phyloP scores from a whole-genome alignment of 768 basidiomycete species.

The Cystofilobasidium macerans region DNA sequence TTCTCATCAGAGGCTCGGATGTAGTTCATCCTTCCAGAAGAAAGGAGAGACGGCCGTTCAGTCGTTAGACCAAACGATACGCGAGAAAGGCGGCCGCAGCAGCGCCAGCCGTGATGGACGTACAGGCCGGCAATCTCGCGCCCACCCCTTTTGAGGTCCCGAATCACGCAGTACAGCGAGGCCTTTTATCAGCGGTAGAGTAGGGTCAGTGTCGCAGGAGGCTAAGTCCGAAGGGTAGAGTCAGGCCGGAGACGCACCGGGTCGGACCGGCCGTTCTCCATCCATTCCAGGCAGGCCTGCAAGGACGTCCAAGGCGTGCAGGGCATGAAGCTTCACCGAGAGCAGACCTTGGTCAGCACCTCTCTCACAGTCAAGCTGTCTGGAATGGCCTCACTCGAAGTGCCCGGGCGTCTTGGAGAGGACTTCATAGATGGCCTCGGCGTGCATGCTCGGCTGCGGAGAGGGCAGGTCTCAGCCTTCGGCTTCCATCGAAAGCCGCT shows the following conservation, averaged over 20 bases:
- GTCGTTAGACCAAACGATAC: too few species aligned
- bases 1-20: slow-evolving; percentile 4
- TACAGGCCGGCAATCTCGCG: slow-evolving; percentile 15
- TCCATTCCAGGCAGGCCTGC: slow-evolving; percentile 1
- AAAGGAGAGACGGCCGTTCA: too few species aligned
- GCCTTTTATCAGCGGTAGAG: background rate
- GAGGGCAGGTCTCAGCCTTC: background rate
- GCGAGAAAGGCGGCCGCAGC: too few species aligned
- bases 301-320: background rate
- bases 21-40: too few species aligned
- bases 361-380: too few species aligned
- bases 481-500: too few species aligned
- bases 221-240: too few species aligned
- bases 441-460: background rate
- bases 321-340: too few species aligned
- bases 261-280: background rate
- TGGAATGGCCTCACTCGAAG: slow-evolving; percentile 3
- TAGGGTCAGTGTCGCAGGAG: too few species aligned
- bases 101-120: too few species aligned
- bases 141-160: slow-evolving; percentile 5
- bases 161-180: slow-evolving; percentile 13
- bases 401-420: background rate
- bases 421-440: background rate
- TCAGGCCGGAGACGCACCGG: background rate
- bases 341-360: too few species aligned